phyloP scores from a whole-genome alignment of 208 protist species.

The Leishmania guyanensis region DNA sequence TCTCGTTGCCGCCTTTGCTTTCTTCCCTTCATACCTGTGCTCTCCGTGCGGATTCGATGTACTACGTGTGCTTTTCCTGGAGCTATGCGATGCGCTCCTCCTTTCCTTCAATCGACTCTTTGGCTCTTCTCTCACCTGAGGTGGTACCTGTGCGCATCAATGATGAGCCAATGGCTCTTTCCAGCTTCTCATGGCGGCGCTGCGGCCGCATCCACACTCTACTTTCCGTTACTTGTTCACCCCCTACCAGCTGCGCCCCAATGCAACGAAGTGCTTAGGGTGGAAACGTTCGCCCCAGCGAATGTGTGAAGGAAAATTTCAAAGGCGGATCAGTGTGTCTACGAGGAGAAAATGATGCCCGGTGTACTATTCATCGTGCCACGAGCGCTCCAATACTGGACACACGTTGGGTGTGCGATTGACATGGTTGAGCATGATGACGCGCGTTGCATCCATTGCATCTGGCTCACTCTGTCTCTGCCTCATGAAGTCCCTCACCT shows the following conservation, averaged over 20 bases:
- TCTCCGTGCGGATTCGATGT: slow-evolving; percentile 1
- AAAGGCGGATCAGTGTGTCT: not conserved
- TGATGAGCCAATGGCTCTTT: not conserved
- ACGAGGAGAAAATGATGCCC: not conserved
- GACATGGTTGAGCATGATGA: not conserved
- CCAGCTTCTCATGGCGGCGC: not conserved
- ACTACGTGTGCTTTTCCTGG: slow-evolving; percentile 4
- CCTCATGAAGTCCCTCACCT: too few species aligned
- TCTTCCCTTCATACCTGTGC: not conserved
- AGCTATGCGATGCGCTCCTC: slow-evolving; percentile 7
- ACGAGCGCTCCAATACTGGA: not conserved
- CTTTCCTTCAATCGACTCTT: not conserved
- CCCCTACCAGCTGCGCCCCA: too few species aligned
- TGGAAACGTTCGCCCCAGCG: not conserved
- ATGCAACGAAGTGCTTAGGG: not conserved
- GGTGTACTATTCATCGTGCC: not conserved
- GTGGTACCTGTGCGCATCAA: too few species aligned
- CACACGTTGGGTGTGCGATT: not conserved
- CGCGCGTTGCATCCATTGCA: too few species aligned
- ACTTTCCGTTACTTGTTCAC: not conserved
- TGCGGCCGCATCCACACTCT: not conserved
- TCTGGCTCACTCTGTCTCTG: not conserved
- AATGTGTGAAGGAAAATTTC: too few species aligned
- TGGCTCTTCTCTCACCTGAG: not conserved
- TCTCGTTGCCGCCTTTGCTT: not conserved